Evolutionary conservation across 495 filamentous ascomycete species (phyloP).

Genomic region (Penicillium malachiteum): DNA sequence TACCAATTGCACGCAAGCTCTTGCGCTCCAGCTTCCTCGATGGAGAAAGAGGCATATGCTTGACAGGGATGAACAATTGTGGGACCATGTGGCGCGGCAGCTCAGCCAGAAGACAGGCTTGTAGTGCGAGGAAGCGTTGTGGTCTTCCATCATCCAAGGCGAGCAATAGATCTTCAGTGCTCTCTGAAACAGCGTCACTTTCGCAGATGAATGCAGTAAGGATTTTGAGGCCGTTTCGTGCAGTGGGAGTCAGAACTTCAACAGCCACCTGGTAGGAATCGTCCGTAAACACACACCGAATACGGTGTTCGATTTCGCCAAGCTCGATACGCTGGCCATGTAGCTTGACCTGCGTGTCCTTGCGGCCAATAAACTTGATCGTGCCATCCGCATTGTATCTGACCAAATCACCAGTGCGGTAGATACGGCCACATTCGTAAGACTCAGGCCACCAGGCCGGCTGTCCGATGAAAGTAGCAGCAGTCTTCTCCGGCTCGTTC

Average conservation of each 20-base stretch:
- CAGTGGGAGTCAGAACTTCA: not conserved
- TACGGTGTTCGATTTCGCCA: conserved; percentile 32
- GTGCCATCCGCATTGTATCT: conserved; percentile 13
- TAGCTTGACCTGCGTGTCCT: conserved; percentile 40
- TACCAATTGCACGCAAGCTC: not conserved
- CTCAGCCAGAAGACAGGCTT: not conserved
- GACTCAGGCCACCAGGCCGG: not conserved
- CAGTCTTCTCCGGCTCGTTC: conserved; percentile 34
- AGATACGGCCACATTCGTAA: conserved; percentile 15
- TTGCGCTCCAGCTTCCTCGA: not conserved
- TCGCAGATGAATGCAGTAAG: not conserved
- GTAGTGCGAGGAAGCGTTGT: no score
- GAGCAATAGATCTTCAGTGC: no score
- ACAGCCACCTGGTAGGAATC: not conserved
- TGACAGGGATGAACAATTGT: not conserved
- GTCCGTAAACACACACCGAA: not conserved
- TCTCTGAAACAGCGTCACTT: not conserved
- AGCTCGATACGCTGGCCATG: conserved; percentile 44
- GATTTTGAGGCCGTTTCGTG: not conserved
- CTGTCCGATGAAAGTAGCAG: conserved; percentile 25
- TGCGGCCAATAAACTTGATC: conserved; percentile 25
- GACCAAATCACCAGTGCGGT: conserved; percentile 32
- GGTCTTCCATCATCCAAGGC: no score
- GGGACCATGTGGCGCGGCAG: conserved; percentile 3
- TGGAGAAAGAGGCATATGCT: not conserved